Evolutionary conservation across 768 basidiomycete species (phyloP).

Genomic region (Strobilomyces dryophilus): DNA sequence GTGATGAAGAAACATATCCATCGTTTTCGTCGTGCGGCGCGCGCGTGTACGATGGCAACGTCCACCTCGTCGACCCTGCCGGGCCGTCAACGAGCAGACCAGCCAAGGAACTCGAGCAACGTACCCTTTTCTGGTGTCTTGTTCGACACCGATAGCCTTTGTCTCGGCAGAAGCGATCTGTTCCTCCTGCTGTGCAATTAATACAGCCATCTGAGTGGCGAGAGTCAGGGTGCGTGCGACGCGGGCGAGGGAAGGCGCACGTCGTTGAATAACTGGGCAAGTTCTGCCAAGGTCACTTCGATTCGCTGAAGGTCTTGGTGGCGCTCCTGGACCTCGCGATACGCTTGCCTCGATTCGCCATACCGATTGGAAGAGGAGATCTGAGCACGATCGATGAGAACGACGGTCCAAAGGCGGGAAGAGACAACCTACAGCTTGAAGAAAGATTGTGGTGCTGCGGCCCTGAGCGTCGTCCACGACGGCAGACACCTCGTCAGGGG

Average conservation of each 20-base stretch:
- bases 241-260: slow-evolving; percentile 34
- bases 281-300: slow-evolving; percentile 82
- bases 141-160: slow-evolving; percentile 58
- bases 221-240: not conserved
- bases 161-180: slow-evolving; percentile 60
- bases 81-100: not conserved
- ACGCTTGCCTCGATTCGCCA: slow-evolving; percentile 76
- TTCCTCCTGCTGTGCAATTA: slow-evolving; percentile 80
- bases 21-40: slow-evolving; percentile 71
- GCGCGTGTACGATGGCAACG: slow-evolving; percentile 63
- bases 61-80: slow-evolving; percentile 58
- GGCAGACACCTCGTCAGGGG: slow-evolving; percentile 69
- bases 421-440: slow-evolving; percentile 51
- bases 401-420: not conserved
- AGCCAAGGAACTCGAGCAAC: slow-evolving; percentile 19
- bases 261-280: slow-evolving; percentile 85
- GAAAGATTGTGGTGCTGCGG: slow-evolving; percentile 66
- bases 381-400: slow-evolving; percentile 32
- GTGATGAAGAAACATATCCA: slow-evolving; percentile 80
- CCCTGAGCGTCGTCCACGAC: slow-evolving; percentile 62
- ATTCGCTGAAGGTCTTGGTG: slow-evolving; percentile 83
- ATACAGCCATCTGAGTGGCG: slow-evolving; percentile 59
- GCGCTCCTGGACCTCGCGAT: slow-evolving; percentile 84
- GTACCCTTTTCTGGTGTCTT: slow-evolving; percentile 69
- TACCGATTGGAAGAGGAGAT: slow-evolving; percentile 76